Evolutionary conservation across 345 rosid species (phyloP), one percentile per base, ranked within the genome.

Genomic region (Sapria himalayana): DNA sequence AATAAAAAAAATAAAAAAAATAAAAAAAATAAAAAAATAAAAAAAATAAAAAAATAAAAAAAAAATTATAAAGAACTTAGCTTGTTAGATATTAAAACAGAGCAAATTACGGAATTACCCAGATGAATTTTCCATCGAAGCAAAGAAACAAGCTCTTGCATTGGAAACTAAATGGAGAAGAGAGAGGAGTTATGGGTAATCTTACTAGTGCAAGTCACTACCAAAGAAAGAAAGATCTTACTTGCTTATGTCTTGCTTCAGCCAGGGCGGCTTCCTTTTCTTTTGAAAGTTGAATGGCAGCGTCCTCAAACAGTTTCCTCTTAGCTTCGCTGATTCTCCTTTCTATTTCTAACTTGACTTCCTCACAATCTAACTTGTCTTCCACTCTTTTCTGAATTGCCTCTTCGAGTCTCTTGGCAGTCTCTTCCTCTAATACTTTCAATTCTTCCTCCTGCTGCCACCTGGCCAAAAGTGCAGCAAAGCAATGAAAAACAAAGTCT

Each of bases 361-460:
- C 68, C 49, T 71, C 66, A 2, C 72, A 64, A 19, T 55, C 65
- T 66, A 81, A 44, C 51, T 51, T 69, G 45, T 78, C 82, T 53
- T 74, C 92, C 21, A 82, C 92, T 54, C 73, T 82, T 50, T 70
- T 75, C 52, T 67, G 60, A 37, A 82, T 75, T 18, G 73, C 73
- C 66, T 78, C 92, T 54, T 82, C 82, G 11, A 82, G 44, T 50
- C 94, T 65, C 51, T 27, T 51, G 9, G 80, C 72, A 34, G 85
- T 76, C 65, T 76, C 82, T 57, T 76, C 86, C 62, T 80, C 93
- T 45, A 80, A 56, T 31, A 55, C 60, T 43, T 56, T 73, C 53
- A 79, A 57, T 56, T 64, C 76, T 11, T 76, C 74, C 55, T 75
- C 85, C 0, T 41, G 76, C 55, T 65, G 81, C 48, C 57, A 61